phyloP scores from a whole-genome alignment of 192 early-diverging fungal genomes.

The Pilaira anomala region DNA sequence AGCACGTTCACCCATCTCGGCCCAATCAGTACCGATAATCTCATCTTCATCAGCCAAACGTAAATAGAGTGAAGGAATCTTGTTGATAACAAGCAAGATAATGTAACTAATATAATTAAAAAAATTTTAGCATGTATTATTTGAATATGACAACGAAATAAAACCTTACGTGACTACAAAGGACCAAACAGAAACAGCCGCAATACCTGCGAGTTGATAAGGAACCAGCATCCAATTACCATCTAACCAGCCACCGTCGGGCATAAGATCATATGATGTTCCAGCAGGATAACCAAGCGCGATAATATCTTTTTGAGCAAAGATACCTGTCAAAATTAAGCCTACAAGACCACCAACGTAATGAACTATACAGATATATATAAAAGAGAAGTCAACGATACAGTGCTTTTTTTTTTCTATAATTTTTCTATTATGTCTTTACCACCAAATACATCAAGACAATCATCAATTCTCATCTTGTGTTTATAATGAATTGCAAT shows the following conservation, averaged over 20 bases:
- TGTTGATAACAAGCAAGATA: conserved; percentile 69
- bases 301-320: conserved; percentile 72
- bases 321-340: conserved; percentile 81
- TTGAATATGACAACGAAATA: not conserved
- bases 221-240: conserved; percentile 77
- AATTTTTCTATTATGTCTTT: too few relatives aligned
- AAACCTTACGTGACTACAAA: conserved; percentile 62
- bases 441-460: conserved; percentile 78
- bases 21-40: conserved; percentile 70
- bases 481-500: conserved; percentile 62
- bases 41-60: conserved; percentile 76
- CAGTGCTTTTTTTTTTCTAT: conserved; percentile 29
- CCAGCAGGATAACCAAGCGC: conserved; percentile 56
- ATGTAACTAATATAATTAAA: conserved; percentile 34
- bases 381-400: not conserved
- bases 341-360: conserved; percentile 75
- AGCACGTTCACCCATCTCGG: conserved; percentile 81
- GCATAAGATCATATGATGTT: conserved; percentile 39
- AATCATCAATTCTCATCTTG: conserved; percentile 70
- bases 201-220: conserved; percentile 74
- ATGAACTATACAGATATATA: conserved; percentile 43
- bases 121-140: not conserved
- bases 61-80: conserved; percentile 70
- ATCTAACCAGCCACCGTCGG: conserved; percentile 75
- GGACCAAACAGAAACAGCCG: conserved; percentile 67